phyloP scores from a whole-genome alignment of 2,329 filamentous ascomycete species.

The Dothideomycetes sp. region DNA sequence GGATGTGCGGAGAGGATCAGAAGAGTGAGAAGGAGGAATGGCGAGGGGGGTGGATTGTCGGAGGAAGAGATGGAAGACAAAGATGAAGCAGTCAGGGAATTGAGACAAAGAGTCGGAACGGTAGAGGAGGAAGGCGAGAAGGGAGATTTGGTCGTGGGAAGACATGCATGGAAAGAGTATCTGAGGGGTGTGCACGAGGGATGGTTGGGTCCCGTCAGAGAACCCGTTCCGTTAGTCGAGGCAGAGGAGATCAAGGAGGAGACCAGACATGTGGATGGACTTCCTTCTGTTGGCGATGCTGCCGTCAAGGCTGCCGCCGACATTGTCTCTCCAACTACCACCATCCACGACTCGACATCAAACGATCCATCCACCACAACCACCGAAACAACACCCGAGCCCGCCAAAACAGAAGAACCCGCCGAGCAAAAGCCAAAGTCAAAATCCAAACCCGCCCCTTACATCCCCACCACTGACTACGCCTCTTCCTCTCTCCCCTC shows the following conservation, averaged over 20 bases:
- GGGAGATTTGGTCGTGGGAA: slow-evolving; percentile 81
- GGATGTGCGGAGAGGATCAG: slow-evolving; percentile 80
- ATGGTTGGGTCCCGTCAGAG: slow-evolving; percentile 77
- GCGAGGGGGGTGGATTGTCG: slow-evolving; percentile 49
- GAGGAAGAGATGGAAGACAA: slow-evolving; percentile 45
- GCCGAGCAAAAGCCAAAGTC: slow-evolving; percentile 34
- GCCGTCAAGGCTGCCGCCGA: slow-evolving; percentile 20
- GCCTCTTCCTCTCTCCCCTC: slow-evolving; percentile 53
- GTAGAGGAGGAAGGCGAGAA: slow-evolving; percentile 62
- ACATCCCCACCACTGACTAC: slow-evolving; percentile 68
- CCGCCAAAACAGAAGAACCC: slow-evolving; percentile 19
- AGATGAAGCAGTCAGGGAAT: slow-evolving; percentile 48
- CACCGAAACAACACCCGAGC: slow-evolving; percentile 9
- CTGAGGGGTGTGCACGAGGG: slow-evolving; percentile 87
- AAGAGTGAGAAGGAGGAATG: slow-evolving; percentile 47
- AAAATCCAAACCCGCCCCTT: slow-evolving; percentile 57
- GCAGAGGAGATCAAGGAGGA: slow-evolving; percentile 11
- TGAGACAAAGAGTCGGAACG: slow-evolving; percentile 58
- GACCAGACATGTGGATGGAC: slow-evolving; percentile 16
- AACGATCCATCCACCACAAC: slow-evolving; percentile 16
- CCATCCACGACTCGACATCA: slow-evolving; percentile 9
- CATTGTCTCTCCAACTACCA: slow-evolving; percentile 17
- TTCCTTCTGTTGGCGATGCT: slow-evolving; percentile 22
- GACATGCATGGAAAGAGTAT: slow-evolving; percentile 97
- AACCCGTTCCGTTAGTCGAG: slow-evolving; percentile 37